phyloP scores from a whole-genome alignment of 768 basidiomycete species.

The Rhodotorula babjevae region DNA sequence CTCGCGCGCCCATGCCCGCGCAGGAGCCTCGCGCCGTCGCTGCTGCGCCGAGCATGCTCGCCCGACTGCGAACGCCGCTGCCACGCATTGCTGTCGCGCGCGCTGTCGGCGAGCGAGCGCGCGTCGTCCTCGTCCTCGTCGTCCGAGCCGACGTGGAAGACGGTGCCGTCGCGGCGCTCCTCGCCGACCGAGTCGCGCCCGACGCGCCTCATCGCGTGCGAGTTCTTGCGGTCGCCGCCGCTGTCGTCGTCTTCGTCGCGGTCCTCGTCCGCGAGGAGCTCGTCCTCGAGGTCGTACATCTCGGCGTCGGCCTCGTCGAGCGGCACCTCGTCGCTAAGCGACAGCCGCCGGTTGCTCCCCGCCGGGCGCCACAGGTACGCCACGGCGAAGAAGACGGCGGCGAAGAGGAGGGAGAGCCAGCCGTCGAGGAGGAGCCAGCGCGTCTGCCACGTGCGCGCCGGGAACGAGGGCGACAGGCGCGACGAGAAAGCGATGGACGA shows the following conservation, averaged over 20 bases:
- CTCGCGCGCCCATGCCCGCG: neutral
- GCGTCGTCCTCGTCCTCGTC: slow-evolving; percentile 15
- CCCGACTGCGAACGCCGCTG: neutral
- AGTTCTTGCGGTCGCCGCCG: slow-evolving; percentile 14
- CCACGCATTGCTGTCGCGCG: neutral
- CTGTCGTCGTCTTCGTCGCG: slow-evolving; percentile 45
- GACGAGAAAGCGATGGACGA: slow-evolving; percentile 88
- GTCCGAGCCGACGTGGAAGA: slow-evolving; percentile 32
- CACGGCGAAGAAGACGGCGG: slow-evolving; percentile 66
- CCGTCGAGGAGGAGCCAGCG: slow-evolving; percentile 98
- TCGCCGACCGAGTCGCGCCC: neutral
- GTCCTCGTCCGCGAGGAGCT: slow-evolving; percentile 75
- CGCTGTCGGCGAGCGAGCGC: neutral
- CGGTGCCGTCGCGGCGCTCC: neutral
- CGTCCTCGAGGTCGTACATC: slow-evolving; percentile 79
- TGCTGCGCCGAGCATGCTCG: neutral
- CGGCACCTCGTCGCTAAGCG: slow-evolving; percentile 94
- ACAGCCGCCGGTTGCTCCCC: slow-evolving; percentile 78
- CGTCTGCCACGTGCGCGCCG: slow-evolving; percentile 25
- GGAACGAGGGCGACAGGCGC: slow-evolving; percentile 60
- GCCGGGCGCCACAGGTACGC: slow-evolving; percentile 91
- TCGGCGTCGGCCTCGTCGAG: slow-evolving; percentile 92
- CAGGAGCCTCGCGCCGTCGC: neutral
- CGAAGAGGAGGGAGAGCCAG: slow-evolving; percentile 75
- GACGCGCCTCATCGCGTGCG: neutral